Base-by-base conservation (phyloP, 768 basidiomycete genomes). In the Russula lepida region DNA sequence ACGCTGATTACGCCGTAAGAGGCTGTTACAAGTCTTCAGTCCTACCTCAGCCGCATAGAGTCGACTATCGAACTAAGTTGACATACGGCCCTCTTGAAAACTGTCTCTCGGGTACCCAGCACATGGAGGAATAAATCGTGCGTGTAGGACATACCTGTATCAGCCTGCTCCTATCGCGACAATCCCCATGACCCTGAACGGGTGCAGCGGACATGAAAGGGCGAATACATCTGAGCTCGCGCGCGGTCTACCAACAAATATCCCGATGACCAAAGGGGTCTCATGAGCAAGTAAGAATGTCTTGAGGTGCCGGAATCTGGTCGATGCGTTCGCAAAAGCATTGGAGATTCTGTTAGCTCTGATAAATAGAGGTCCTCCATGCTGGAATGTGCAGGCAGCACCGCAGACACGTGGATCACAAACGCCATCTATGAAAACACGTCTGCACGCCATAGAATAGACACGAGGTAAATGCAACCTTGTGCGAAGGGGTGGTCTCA, bases 371-470 rank as follows among this genome's bases (percentile, higher is more conserved):
- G 17, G 15, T 9, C 30, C 39, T 44, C 32, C 27, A 23, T 17
- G n/a, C 37, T 43, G 33, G 32, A 62, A 62, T 39, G 60, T 17
- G 35, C 27, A 52, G 32, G 28, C 55, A 52, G 60, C 60, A 57
- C 50, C 13, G 49, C 23, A 6, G 23, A 56, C 48, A 56, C 60
- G 60, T 56, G 60, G 32, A 50, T 21, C 23, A 11, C 12, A 52
- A 21, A 39, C 15, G 49, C 48, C 60, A 41, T 44, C 41, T 8
- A 46, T 46, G 43, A 52, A 52, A 57, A 30, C 23, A 35, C 49
- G 13, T 44, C 25, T 33, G 15, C 15, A 17, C 27, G 35, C 30
- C 28, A 8, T 25, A 32, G 6, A 19, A 41, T 23, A 21, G 28
- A 30, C 60, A 57, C 33, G 60, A 62, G 55, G 55, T 13, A 17